Conservation (phyloP, 1,139 yeast species). For the Zygosaccharomyces pseudobailii region DNA sequence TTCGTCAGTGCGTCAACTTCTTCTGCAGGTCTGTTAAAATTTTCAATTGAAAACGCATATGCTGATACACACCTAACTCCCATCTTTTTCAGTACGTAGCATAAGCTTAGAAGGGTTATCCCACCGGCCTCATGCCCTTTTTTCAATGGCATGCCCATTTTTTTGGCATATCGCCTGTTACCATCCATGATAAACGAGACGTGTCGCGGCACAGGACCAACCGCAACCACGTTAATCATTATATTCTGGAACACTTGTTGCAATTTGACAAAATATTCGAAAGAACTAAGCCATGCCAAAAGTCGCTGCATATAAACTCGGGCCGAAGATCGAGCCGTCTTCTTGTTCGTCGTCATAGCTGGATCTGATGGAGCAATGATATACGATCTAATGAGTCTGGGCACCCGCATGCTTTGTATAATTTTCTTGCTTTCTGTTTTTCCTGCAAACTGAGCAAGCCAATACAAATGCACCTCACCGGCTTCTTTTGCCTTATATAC, state of each 20-base stretch:
- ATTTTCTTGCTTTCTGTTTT: too few species aligned
- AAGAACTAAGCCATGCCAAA: constrained; percentile 7
- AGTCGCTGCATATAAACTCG: background rate
- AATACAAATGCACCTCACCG: too few species aligned
- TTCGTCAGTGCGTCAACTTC: constrained; percentile 84
- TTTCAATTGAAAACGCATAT: constrained; percentile 92
- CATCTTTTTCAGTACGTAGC: constrained; percentile 40
- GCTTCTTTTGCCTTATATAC: background rate
- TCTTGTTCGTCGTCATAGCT: constrained; percentile 1
- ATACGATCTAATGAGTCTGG: background rate
- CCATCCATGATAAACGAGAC: constrained; percentile 98
- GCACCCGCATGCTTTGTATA: background rate
- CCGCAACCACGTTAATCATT: constrained; percentile 49
- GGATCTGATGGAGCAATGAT: background rate
- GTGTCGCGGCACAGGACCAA: constrained; percentile 83
- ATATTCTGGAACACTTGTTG: constrained; percentile 37
- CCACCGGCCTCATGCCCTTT: constrained; percentile 93
- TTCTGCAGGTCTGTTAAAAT: constrained; percentile 73
- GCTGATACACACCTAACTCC: constrained; percentile 82
- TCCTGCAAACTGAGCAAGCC: too few species aligned
- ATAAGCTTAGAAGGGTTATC: constrained; percentile 55
- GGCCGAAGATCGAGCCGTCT: background rate
- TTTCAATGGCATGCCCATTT: constrained; percentile 58
- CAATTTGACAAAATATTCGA: constrained; percentile 1
- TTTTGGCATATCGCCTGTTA: constrained; percentile 78